These are phyloP conservation scores for Penicillium sp. DNA, from an alignment of 2,329 filamentous ascomycete species.

Conservation along the genomic window DNA sequence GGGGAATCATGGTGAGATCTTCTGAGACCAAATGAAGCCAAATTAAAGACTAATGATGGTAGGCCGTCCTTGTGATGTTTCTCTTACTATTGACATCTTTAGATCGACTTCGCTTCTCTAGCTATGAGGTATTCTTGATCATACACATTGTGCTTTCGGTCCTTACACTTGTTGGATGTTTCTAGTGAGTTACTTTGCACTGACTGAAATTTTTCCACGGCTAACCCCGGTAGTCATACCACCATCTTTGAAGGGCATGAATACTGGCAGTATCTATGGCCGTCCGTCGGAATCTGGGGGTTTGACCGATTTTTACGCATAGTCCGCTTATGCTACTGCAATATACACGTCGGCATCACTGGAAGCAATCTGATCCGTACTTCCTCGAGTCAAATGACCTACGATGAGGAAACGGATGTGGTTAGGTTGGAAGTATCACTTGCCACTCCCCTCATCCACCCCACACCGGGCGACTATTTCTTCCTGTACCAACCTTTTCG, in stretches of 20 bases:
- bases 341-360: slow-evolving; percentile 37
- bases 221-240: slow-evolving; percentile 41
- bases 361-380: slow-evolving; percentile 18
- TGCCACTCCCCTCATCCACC: slow-evolving; percentile 32
- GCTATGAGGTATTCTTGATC: slow-evolving; percentile 47
- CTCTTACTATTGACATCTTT: slow-evolving; percentile 47
- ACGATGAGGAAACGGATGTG: slow-evolving; percentile 47
- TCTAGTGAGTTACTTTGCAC: slow-evolving; percentile 42
- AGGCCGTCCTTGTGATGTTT: slow-evolving; percentile 42
- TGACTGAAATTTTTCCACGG: too few species aligned
- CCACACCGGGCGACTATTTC: slow-evolving; percentile 51
- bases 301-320: slow-evolving; percentile 50
- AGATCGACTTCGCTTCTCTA: slow-evolving; percentile 46
- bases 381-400: slow-evolving; percentile 44
- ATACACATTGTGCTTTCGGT: slow-evolving; percentile 41
- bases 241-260: slow-evolving; percentile 48
- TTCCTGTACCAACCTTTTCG: slow-evolving; percentile 51
- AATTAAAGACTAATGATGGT: not conserved
- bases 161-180: slow-evolving; percentile 48
- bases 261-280: slow-evolving; percentile 55
- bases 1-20: slow-evolving; percentile 30
- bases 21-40: not conserved
- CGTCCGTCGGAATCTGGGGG: slow-evolving; percentile 50
- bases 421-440: slow-evolving; percentile 49
- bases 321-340: slow-evolving; percentile 46